Evolutionary conservation across 2,329 filamentous ascomycete species (phyloP), one percentile per base, ranked within the genome.

Genomic region (Beauveria pseudobassiana): DNA sequence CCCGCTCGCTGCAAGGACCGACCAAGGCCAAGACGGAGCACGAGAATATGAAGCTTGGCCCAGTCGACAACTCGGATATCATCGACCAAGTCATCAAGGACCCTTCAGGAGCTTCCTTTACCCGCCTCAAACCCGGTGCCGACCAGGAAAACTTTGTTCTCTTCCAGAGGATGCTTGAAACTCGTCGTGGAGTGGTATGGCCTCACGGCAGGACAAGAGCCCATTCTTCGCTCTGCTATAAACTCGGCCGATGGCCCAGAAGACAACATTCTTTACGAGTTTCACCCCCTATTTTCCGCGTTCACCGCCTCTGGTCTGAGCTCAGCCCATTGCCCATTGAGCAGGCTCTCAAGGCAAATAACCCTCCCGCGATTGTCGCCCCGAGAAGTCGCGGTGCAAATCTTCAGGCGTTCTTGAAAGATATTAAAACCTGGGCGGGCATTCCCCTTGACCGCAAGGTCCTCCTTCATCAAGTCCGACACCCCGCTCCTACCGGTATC

Each of bases 41-140:
- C n/a, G 71, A 79, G 12, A 82, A 87, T 62, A 82, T 85, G 5
- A 68, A 76, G 8, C 82, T 95, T 61, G 92, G 92, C 1, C 89
- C 90, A 0, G 83, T 98, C 38, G 91, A 97, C 77, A 97, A 97
- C 71, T 86, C 89, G 0, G 89, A 93, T 70, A 87, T 97, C 63
- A 85, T 93, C 57, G 78, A 87, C 63, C 81, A 87, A 64, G 79
- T 81, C 42, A 77, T 87, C 62, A 74, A 73, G 55, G 81, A 85
- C 63, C 75, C 78, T 10, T 72, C 72, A 20, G 77, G 76, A 50
- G 74, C 76, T 16, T 77, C 81, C 18, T 96, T 92, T 68, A 83
- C 93, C 38, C 87, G 89, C 3, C 80, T 98, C 50, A 89, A 87
- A 66, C 84, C 84, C 1, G 90, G 87, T 18, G 76, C 87, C 51